phyloP scores from a whole-genome alignment of 1,284 basidiomycete genomes.

The Tremellales sp. region DNA sequence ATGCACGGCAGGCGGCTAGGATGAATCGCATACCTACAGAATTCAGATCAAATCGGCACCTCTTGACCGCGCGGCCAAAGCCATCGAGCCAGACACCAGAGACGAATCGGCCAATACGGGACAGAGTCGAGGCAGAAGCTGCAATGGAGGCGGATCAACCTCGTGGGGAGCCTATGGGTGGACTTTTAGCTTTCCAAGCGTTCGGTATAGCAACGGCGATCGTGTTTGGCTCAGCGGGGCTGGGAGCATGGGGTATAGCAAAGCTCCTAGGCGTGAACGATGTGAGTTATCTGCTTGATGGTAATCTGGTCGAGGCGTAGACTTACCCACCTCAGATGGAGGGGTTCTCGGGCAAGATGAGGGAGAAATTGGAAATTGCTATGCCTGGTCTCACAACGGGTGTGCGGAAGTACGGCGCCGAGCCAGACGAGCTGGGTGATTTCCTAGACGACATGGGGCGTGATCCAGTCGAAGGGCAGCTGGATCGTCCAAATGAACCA shows the following conservation, averaged over 20 bases:
- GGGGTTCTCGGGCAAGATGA: conserved; percentile 31
- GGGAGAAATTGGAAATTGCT: conserved; percentile 21
- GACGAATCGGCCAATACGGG: neutral
- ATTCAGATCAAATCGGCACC: conserved; percentile 24
- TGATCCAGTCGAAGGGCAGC: neutral
- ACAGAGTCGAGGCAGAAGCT: neutral
- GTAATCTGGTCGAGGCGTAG: neutral
- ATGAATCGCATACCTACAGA: conserved; percentile 15
- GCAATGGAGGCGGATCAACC: neutral
- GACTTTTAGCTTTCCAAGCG: conserved; percentile 32
- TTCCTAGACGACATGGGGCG: neutral
- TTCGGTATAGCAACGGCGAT: conserved; percentile 39
- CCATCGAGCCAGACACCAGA: too few species aligned
- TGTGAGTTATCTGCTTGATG: conserved; percentile 20
- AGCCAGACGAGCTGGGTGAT: conserved; percentile 10
- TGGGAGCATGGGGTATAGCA: conserved; percentile 31
- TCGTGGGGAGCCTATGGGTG: conserved; percentile 1
- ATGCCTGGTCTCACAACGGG: conserved; percentile 20
- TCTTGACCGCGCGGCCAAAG: neutral
- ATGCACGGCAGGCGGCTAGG: conserved; percentile 30
- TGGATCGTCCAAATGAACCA: too few species aligned
- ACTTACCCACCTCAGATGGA: conserved; percentile 22
- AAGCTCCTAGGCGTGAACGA: conserved; percentile 35
- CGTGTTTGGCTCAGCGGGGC: conserved; percentile 31
- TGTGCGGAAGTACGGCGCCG: conserved; percentile 13